phyloP scores from a whole-genome alignment of 805 yeast species.

The Schwanniomyces sp. region DNA sequence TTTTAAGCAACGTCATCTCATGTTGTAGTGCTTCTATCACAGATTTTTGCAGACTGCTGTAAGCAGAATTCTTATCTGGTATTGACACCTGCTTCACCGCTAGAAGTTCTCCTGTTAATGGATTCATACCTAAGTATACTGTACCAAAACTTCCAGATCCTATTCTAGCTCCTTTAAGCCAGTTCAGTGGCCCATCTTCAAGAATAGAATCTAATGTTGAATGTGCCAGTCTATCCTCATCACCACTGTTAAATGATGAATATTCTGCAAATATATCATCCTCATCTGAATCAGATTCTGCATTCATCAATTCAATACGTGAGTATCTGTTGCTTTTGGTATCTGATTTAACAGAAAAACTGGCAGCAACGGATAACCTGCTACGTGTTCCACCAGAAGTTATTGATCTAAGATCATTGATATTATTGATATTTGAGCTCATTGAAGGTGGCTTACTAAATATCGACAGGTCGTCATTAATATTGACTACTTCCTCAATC shows the following conservation, averaged over 20 bases:
- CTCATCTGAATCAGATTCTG: slow-evolving; percentile 38
- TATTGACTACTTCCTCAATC: slow-evolving; percentile 47
- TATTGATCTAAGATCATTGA: slow-evolving; percentile 18
- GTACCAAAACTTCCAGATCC: slow-evolving; percentile 96
- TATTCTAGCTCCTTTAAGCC: slow-evolving; percentile 91
- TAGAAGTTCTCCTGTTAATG: slow-evolving; percentile 91
- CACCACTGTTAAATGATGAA: slow-evolving; percentile 9
- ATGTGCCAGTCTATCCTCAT: slow-evolving; percentile 4
- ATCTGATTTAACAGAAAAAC: slow-evolving; percentile 21
- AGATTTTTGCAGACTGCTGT: slow-evolving; percentile 28
- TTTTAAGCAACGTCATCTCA: slow-evolving; percentile 76
- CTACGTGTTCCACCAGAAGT: slow-evolving; percentile 12
- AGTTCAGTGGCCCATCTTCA: slow-evolving; percentile 57
- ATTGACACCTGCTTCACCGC: slow-evolving; percentile 93
- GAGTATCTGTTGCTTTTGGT: slow-evolving; percentile 34
- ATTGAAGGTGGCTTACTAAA: slow-evolving; percentile 26
- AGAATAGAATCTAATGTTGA: slow-evolving; percentile 1
- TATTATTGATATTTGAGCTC: slow-evolving; percentile 10
- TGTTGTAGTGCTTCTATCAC: slow-evolving; percentile 81
- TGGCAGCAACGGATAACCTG: slow-evolving; percentile 27
- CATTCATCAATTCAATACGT: slow-evolving; percentile 47
- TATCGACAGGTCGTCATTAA: slow-evolving; percentile 24
- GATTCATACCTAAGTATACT: slow-evolving; percentile 89
- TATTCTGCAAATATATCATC: slow-evolving; percentile 38
- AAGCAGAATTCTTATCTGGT: slow-evolving; percentile 40